These are phyloP conservation scores for Entomortierella parvispora DNA, from an alignment of 192 early-diverging fungal genomes.

Conservation along the genomic window DNA sequence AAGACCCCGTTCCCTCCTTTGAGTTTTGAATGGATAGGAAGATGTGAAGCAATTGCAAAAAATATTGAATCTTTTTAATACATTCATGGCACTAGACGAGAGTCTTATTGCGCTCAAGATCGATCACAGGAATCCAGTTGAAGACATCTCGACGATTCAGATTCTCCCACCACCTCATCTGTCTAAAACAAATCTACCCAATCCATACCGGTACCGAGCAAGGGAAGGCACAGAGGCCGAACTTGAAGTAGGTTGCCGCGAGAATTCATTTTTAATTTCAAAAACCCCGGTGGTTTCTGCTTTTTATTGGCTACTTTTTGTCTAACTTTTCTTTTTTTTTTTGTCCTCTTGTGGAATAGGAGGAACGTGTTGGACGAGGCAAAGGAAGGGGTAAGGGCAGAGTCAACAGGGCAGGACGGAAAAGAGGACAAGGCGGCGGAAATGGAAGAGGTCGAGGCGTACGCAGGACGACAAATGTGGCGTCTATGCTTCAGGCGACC, in stretches of 20 bases:
- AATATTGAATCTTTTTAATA: background rate
- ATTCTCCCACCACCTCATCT: slow-evolving; percentile 27
- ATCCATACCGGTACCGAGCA: slow-evolving; percentile 22
- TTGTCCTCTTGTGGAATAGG: background rate
- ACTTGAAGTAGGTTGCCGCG: background rate
- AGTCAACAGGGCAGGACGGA: background rate
- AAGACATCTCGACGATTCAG: slow-evolving; percentile 23
- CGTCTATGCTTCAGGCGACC: too few relatives aligned
- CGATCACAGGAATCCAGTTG: slow-evolving; percentile 28
- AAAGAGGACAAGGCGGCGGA: background rate
- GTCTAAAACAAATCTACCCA: slow-evolving; percentile 21
- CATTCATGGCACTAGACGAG: slow-evolving; percentile 18
- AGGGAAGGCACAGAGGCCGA: background rate
- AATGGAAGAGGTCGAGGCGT: too few relatives aligned
- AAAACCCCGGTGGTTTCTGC: too few relatives aligned
- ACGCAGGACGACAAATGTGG: too few relatives aligned
- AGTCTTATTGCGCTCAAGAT: slow-evolving; percentile 32
- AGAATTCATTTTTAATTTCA: background rate
- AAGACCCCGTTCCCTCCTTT: background rate
- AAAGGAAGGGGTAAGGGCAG: background rate
- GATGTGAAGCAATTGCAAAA: too few relatives aligned
- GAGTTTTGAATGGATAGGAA: background rate
- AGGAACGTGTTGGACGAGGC: background rate
- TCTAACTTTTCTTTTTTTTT: background rate
- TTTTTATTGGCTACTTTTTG: background rate